These are phyloP conservation scores for Globisporangium sylvaticum DNA, from an alignment of 352 stramenopile species.

Conservation along the genomic window DNA sequence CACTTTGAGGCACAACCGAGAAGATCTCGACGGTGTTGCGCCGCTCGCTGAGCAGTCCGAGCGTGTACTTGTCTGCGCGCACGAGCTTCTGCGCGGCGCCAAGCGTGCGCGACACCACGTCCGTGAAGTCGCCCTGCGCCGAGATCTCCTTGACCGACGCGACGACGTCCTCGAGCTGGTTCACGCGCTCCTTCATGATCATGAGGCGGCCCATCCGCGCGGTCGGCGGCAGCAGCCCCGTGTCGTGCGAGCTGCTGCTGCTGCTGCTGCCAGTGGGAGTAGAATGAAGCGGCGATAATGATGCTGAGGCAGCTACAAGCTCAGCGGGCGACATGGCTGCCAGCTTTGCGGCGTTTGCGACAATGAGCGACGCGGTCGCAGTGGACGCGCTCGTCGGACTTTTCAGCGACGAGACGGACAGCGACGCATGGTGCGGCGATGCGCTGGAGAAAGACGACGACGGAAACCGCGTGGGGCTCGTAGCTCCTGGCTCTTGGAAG, in stretches of 20 bases:
- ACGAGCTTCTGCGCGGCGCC: conserved; percentile 52
- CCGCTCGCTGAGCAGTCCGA: conserved; percentile 56
- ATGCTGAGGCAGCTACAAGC: background rate
- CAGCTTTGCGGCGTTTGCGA: conserved; percentile 1
- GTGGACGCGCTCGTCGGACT: background rate
- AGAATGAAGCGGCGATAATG: background rate
- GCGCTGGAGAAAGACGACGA: conserved; percentile 14
- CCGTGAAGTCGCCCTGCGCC: conserved; percentile 49
- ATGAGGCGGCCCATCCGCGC: conserved; percentile 17
- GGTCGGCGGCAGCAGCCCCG: background rate
- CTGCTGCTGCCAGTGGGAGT: background rate
- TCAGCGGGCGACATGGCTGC: background rate
- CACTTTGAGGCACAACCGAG: conserved; percentile 19
- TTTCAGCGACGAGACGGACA: background rate
- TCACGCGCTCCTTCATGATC: conserved; percentile 42
- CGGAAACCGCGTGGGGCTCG: background rate
- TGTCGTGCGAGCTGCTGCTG: background rate
- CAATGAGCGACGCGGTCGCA: background rate
- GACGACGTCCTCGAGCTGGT: conserved; percentile 58
- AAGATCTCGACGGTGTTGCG: conserved; percentile 58
- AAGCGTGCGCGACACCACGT: conserved; percentile 50
- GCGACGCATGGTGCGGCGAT: conserved; percentile 1
- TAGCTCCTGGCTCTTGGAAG: background rate
- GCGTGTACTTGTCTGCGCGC: conserved; percentile 55
- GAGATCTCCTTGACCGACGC: conserved; percentile 55